Evolutionary conservation across 78 protist species (phyloP).

Genomic region (Dictyostelium firmibasis): DNA sequence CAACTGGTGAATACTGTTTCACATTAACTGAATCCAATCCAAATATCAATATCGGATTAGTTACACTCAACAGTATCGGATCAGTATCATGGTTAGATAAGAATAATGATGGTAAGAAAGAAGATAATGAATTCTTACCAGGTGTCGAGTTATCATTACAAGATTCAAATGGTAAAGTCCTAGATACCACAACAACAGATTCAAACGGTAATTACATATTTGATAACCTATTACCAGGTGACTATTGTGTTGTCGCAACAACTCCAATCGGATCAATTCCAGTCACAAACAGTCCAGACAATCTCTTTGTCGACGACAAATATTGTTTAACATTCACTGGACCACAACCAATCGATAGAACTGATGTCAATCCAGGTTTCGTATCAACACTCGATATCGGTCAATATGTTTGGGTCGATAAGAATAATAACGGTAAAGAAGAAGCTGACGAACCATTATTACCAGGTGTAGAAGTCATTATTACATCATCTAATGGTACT

Average conservation of each 20-base stretch:
- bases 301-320: not conserved
- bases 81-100: not conserved
- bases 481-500: conserved; percentile 1
- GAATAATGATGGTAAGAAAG: conserved; percentile 2
- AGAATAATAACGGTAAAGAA: not conserved
- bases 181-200: not conserved
- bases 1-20: conserved; percentile 7
- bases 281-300: not conserved
- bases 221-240: not conserved
- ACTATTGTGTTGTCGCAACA: not conserved
- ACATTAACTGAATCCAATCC: not conserved
- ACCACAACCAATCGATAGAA: not conserved
- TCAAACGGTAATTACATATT: not conserved
- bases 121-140: not conserved
- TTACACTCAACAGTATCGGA: not conserved
- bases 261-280: not conserved
- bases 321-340: not conserved
- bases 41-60: conserved; percentile 2
- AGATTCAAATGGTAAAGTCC: not conserved
- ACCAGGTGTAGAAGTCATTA: not conserved
- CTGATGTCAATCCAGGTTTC: conserved; percentile 9
- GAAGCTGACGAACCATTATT: not conserved
- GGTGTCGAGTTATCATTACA: not conserved
- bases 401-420: conserved; percentile 3
- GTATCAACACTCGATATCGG: not conserved